Percentiles rank a stretch among this genome's conserved stretches.
These are phyloP conservation scores for Albugo candida DNA, from an alignment of 352 stramenopile species.

Conservation along the genomic window DNA sequence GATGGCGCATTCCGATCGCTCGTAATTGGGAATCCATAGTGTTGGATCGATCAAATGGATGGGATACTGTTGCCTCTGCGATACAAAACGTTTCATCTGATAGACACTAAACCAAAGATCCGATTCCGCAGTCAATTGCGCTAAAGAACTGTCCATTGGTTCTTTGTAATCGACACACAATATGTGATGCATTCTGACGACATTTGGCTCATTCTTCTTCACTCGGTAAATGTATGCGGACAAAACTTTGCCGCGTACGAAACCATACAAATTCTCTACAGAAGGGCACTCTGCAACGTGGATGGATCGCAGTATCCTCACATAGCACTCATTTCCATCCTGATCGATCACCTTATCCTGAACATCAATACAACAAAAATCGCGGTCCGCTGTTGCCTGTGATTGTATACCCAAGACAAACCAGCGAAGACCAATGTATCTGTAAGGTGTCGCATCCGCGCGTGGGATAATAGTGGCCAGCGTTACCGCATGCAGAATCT, in stretches of 20 bases:
- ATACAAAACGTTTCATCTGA: slow-evolving; percentile 64
- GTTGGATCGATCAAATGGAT: no score
- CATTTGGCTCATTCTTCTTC: slow-evolving; percentile 39
- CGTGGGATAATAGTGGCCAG: slow-evolving; percentile 59
- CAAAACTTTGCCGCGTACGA: slow-evolving; percentile 69
- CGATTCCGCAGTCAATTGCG: slow-evolving; percentile 67
- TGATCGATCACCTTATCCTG: slow-evolving; percentile 71
- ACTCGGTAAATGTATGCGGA: slow-evolving; percentile 59
- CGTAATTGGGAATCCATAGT: slow-evolving; percentile 52
- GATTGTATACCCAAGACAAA: slow-evolving; percentile 68
- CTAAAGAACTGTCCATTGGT: not conserved
- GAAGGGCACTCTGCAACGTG: slow-evolving; percentile 40
- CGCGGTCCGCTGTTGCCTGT: slow-evolving; percentile 57
- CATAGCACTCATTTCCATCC: slow-evolving; percentile 70
- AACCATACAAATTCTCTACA: slow-evolving; percentile 66
- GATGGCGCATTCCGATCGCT: slow-evolving; percentile 46
- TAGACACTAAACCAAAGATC: slow-evolving; percentile 58
- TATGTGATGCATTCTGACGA: slow-evolving; percentile 68
- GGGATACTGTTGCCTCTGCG: slow-evolving; percentile 23
- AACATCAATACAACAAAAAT: slow-evolving; percentile 75
- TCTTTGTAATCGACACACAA: slow-evolving; percentile 33
- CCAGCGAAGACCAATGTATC: slow-evolving; percentile 80
- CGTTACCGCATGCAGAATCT: slow-evolving; percentile 58
- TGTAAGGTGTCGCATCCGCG: slow-evolving; percentile 40
- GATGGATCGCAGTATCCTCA: slow-evolving; percentile 65